These are phyloP conservation scores for Bromus sterilis DNA, from an alignment of 176 grass and related monocot genomes.

Conservation along the genomic window DNA sequence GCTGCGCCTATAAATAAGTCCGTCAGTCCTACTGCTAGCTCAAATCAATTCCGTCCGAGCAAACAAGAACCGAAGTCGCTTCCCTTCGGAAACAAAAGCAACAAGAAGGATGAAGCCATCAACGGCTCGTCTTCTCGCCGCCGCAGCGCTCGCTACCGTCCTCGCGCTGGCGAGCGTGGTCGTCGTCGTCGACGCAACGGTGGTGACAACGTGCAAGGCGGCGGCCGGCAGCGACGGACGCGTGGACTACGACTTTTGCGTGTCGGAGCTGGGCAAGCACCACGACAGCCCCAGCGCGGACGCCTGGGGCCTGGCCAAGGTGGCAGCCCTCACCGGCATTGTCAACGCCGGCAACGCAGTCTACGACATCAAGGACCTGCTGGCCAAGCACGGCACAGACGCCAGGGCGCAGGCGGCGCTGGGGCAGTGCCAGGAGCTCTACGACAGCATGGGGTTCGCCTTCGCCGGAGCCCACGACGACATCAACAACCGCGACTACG, in stretches of 20 bases:
- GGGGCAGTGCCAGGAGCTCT: slow-evolving; percentile 10
- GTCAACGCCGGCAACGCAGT: not conserved
- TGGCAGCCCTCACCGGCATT: slow-evolving; percentile 34
- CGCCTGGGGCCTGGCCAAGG: slow-evolving; percentile 43
- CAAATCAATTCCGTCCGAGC: not conserved
- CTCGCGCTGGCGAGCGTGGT: not conserved
- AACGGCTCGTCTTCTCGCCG: not conserved
- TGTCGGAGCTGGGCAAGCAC: slow-evolving; percentile 29
- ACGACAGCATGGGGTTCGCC: slow-evolving; percentile 5
- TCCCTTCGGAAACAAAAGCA: not conserved
- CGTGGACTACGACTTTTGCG: slow-evolving; percentile 51
- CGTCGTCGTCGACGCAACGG: slow-evolving; percentile 15
- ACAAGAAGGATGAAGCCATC: not conserved
- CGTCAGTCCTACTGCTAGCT: not conserved
- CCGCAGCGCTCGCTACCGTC: not conserved
- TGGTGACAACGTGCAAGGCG: slow-evolving; percentile 37
- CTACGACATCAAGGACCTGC: slow-evolving; percentile 13
- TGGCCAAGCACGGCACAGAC: not conserved
- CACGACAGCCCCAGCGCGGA: slow-evolving; percentile 39
- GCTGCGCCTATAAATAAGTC: not conserved
- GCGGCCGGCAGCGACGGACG: slow-evolving; percentile 29
- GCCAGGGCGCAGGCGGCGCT: not conserved
- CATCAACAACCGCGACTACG: slow-evolving; percentile 25
- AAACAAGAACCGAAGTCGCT: not conserved
- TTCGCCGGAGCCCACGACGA: slow-evolving; percentile 34